Evolutionary conservation across 805 yeast species (phyloP), one percentile per base, ranked within the genome.

Genomic region (Candida qinlingensis): DNA sequence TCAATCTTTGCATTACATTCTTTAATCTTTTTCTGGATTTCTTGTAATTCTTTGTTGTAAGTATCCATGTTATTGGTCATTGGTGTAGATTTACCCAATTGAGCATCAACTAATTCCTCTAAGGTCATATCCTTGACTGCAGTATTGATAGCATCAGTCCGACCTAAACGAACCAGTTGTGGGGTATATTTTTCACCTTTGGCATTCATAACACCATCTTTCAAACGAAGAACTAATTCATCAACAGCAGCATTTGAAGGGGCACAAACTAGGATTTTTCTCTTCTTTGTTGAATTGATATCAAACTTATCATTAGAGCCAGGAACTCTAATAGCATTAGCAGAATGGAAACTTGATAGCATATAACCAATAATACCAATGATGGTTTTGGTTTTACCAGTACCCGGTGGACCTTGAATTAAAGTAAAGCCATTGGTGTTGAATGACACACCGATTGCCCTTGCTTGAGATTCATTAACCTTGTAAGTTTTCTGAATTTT

Each of bases 181-280:
- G 96, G 96, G 1, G 64, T 63, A 52, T 80, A 76, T 1, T 60
- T 52, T 10, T 67, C 66, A 1, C 92, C 92, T 35, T 68, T 63
- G 25, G 83, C 68, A 54, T 77, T 73, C 39, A 66, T 65, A 2
- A 91, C 81, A 6, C 97, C 97, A 19, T 71, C 73, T 55, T 84
- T 81, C 50, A 94, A 70, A 62, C 99, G 83, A 19, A 90, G 59
- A 11, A 90, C 94, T 52, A 94, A 73, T 63, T 95, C 99, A 68
- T 94, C 99, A 4, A 94, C 97, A 11, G 99, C 99, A 1, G 99
- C 99, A 70, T 94, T 94, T 63, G 97, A 88, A 4, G 99, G 99
- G 1, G 99, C 98, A 76, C 99, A 95, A 19, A 94, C 81, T 44
- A 94, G 69, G 1, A 94, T 79, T 49, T 87, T 87, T 35, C 79